Percentiles rank a stretch among this genome's conserved stretches.
Conservation (phyloP, 225 moss, liverwort and hornwort genomes). For the Lunularia cruciata region DNA sequence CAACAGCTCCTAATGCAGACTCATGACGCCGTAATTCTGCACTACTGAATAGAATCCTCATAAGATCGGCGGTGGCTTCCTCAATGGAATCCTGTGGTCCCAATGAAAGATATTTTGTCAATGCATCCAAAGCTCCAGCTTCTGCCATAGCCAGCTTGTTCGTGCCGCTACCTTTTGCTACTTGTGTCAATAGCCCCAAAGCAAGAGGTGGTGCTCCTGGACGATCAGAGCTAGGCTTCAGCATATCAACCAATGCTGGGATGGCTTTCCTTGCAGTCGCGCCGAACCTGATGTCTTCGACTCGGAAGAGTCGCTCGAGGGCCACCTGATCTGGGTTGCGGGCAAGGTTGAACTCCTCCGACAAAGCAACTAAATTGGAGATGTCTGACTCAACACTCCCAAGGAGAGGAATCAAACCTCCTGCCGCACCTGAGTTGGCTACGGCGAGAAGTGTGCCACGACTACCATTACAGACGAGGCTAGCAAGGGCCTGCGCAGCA, state of each 20-base stretch:
- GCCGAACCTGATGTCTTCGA: constrained; percentile 92
- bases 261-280: constrained; percentile 97
- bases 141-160: constrained; percentile 99
- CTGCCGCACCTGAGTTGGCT: constrained; percentile 98
- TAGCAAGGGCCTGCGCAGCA: constrained; percentile 94
- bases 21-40: constrained; percentile 85
- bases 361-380: constrained; percentile 71
- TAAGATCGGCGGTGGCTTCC: constrained; percentile 87
- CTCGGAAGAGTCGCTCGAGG: constrained; percentile 91
- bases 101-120: constrained; percentile 92
- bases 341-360: constrained; percentile 79
- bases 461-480: constrained; percentile 97
- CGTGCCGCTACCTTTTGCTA: constrained; percentile 85
- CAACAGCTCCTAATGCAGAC: constrained; percentile 83
- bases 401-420: constrained; percentile 81
- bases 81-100: constrained; percentile 97
- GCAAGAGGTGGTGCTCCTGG: constrained; percentile 96
- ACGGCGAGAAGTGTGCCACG: constrained; percentile 94
- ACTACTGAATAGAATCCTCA: constrained; percentile 82
- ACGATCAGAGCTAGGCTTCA: constrained; percentile 91
- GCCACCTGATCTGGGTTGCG: constrained; percentile 91
- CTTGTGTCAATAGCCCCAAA: constrained; percentile 78
- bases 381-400: constrained; percentile 88
- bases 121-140: constrained; percentile 89
- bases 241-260: constrained; percentile 85